phyloP scores from a whole-genome alignment of 306 rosid genomes.

The Quercus suber region DNA sequence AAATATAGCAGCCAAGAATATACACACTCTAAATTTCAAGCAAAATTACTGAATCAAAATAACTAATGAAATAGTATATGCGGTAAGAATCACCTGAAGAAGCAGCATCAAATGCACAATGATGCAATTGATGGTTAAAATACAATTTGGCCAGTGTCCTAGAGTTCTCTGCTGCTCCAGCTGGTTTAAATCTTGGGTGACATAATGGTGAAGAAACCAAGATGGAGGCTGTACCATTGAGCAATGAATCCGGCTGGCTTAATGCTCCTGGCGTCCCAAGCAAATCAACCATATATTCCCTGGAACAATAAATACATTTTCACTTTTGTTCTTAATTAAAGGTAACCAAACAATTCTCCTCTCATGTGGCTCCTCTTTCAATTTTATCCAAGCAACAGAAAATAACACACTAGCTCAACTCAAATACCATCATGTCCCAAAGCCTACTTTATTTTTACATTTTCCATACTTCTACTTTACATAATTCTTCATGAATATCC shows the following conservation, averaged over 20 bases:
- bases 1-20: too few relatives aligned
- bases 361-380: background rate
- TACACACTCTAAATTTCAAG: constrained; percentile 7
- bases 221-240: constrained; percentile 82
- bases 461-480: background rate
- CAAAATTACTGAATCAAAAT: background rate
- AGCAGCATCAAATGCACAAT: constrained; percentile 62
- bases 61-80: constrained; percentile 4
- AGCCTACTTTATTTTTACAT: background rate
- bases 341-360: background rate
- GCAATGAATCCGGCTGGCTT: constrained; percentile 77
- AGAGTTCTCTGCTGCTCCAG: constrained; percentile 53
- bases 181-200: constrained; percentile 77
- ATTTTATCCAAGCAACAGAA: too few relatives aligned
- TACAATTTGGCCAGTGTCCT: constrained; percentile 74
- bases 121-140: constrained; percentile 68
- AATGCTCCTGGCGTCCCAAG: constrained; percentile 76
- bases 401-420: background rate
- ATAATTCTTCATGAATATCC: background rate
- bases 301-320: constrained; percentile 23
- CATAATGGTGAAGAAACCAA: constrained; percentile 81
- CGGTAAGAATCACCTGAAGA: constrained; percentile 59
- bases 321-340: constrained; percentile 5
- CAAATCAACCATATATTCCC: constrained; percentile 91
- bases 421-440: background rate